Base-by-base conservation (phyloP, 257 asterid genomes). In the Lycium ferocissimum region DNA sequence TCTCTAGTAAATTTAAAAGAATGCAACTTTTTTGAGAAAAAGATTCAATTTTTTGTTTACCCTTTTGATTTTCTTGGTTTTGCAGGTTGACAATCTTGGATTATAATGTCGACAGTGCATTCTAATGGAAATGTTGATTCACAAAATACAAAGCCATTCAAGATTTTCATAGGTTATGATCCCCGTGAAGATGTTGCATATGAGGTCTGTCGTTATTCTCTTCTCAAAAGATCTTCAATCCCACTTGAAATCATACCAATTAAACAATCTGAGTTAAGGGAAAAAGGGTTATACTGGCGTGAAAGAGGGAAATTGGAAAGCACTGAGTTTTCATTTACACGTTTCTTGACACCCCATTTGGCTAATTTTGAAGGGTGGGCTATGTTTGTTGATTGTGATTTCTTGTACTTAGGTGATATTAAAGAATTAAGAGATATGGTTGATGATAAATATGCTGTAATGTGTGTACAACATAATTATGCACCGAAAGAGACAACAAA, bases 371-470 rank as follows among this genome's bases (percentile, higher is more conserved):
- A 90, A 13, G 99, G 99, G 1, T 94, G 98, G 99, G 97, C 97
- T 5, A 90, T 95, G 99, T 95, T 95, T 89, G 95, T 94, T 83
- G 98, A 94, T 85, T 93, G 98, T 79, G 99, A 95, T 92, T 92
- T 95, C 91, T 81, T 95, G 43, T 93, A 94, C 89, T 87, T 94
- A 15, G 91, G 86, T 70, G 97, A 94, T 85, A 84, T 93, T n/a
- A 95, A 94, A 86, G 92, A 92, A 40, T 70, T 95, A 11, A 84
- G 85, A 7, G 93, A 92, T 78, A 49, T 93, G 84, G 91, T 88
- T 35, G 97, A 95, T 43, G 97, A 95, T 37, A 92, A 90, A 79
- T 93, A 86, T 82, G 99, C 97, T 13, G 49, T 94, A 17, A 95
- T 95, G 97, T 95, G 99, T 75, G 98, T 95, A 15, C 94, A 92